Conservation (phyloP, 768 basidiomycete species). For the Rossbeevera mucosa region DNA sequence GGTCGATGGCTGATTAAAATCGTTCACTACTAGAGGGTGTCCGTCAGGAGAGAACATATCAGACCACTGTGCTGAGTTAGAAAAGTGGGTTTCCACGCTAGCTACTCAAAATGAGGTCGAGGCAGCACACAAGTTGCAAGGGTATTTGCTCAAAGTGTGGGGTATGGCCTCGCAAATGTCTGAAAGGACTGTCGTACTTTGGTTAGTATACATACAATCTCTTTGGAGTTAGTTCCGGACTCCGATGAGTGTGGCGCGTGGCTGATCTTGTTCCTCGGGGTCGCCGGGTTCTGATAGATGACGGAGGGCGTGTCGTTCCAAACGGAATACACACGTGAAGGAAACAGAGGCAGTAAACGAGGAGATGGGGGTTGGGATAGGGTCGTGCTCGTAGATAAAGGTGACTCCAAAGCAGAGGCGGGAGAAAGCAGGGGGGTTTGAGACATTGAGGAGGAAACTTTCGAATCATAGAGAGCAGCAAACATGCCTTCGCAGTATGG, state of each 20-base stretch:
- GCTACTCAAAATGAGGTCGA: slow-evolving; percentile 1
- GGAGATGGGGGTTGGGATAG: slow-evolving; percentile 15
- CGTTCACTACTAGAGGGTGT: neutral
- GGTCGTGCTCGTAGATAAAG: slow-evolving; percentile 6
- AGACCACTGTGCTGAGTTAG: neutral
- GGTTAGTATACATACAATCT: slow-evolving; percentile 26
- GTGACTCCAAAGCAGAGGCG: neutral
- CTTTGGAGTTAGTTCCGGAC: slow-evolving; percentile 16
- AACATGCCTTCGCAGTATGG: slow-evolving; percentile 16
- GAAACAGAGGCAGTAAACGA: slow-evolving; percentile 14
- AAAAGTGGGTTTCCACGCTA: neutral
- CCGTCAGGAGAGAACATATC: neutral
- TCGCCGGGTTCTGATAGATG: slow-evolving; percentile 14
- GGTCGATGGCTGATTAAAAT: neutral
- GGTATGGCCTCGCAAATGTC: slow-evolving; percentile 16
- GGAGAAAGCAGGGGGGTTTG: slow-evolving; percentile 1
- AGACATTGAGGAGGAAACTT: slow-evolving; percentile 2
- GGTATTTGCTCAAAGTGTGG: neutral
- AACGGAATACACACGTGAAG: slow-evolving; percentile 3
- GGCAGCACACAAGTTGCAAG: neutral
- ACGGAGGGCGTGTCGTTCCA: neutral
- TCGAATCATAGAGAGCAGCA: slow-evolving; percentile 5
- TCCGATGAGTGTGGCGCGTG: slow-evolving; percentile 21
- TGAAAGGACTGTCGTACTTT: slow-evolving; percentile 11
- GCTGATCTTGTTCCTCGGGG: slow-evolving; percentile 4